Percentiles rank a stretch among this genome's conserved stretches.
These are phyloP conservation scores for Ochromonas danica DNA, from an alignment of 108 stramenopile genomes.

Conservation along the genomic window DNA sequence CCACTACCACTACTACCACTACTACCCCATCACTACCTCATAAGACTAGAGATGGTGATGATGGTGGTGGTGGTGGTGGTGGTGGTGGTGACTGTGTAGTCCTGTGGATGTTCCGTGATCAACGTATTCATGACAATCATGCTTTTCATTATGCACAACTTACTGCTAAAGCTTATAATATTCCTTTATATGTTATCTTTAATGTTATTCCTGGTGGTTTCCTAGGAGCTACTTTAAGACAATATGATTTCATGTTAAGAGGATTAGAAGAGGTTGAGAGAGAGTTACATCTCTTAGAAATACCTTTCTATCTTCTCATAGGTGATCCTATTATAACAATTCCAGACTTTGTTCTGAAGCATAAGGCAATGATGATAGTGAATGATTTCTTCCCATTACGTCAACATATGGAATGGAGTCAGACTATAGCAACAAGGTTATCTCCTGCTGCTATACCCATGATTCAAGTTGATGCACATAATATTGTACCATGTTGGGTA, in stretches of 20 bases:
- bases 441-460: constrained; percentile 59
- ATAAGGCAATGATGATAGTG: constrained; percentile 65
- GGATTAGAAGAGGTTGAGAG: constrained; percentile 75
- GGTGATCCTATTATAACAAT: constrained; percentile 57
- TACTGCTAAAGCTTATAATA: constrained; percentile 57
- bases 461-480: constrained; percentile 94
- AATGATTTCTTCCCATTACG: constrained; percentile 86
- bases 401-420: constrained; percentile 63
- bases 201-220: constrained; percentile 41
- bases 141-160: constrained; percentile 77
- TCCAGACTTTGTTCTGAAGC: constrained; percentile 47
- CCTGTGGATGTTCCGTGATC: constrained; percentile 97
- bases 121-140: constrained; percentile 91
- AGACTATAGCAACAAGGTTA: constrained; percentile 57
- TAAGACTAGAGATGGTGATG: no score
- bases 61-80: no score
- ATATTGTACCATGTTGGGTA: constrained; percentile 93
- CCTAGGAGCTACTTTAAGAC: constrained; percentile 62
- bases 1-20: not conserved
- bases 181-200: constrained; percentile 75
- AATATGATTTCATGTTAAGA: constrained; percentile 76
- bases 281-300: constrained; percentile 60
- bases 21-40: no score
- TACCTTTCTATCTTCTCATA: constrained; percentile 76
- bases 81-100: constrained; percentile 62